Evolutionary conservation across 2,329 filamentous ascomycete genomes (phyloP).

Genomic region (Cladophialophora immunda): DNA sequence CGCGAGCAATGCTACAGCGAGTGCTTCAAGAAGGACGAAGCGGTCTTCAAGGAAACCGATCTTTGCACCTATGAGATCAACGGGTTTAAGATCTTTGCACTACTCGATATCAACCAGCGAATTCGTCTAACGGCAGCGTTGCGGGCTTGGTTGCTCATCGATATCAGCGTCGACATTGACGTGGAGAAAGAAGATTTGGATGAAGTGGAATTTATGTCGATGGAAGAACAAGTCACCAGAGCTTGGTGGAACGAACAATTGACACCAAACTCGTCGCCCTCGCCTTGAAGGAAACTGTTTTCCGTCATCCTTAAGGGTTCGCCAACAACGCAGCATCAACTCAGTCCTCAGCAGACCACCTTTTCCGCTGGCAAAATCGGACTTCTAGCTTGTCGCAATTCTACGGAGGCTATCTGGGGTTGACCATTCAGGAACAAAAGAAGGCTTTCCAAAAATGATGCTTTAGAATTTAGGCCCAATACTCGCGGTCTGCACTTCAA

Average conservation of each 20-base stretch:
- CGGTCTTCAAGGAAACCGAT: conserved; percentile 15
- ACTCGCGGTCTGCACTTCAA: background rate
- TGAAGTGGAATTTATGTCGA: conserved; percentile 10
- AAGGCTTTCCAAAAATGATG: background rate
- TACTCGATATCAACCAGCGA: conserved; percentile 10
- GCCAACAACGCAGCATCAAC: background rate
- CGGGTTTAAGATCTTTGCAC: conserved; percentile 11
- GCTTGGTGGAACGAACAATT: conserved; percentile 17
- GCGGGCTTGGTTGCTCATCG: conserved; percentile 18
- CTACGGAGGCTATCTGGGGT: background rate
- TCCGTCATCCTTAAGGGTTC: background rate
- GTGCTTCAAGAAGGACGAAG: conserved; percentile 21
- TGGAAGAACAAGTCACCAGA: conserved; percentile 16
- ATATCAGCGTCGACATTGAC: conserved; percentile 21
- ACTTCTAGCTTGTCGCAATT: background rate
- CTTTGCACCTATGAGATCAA: conserved; percentile 22
- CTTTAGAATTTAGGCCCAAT: background rate
- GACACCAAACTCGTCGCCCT: conserved; percentile 4
- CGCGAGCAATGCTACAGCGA: conserved; percentile 20
- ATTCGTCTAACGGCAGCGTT: conserved; percentile 10
- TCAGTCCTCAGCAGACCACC: background rate
- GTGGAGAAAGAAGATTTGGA: conserved; percentile 8
- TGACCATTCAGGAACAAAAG: background rate
- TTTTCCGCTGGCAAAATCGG: background rate
- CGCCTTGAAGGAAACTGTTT: background rate